Evolutionary conservation across 2,329 filamentous ascomycete species (phyloP).

Genomic region (Arthroderma sp.): DNA sequence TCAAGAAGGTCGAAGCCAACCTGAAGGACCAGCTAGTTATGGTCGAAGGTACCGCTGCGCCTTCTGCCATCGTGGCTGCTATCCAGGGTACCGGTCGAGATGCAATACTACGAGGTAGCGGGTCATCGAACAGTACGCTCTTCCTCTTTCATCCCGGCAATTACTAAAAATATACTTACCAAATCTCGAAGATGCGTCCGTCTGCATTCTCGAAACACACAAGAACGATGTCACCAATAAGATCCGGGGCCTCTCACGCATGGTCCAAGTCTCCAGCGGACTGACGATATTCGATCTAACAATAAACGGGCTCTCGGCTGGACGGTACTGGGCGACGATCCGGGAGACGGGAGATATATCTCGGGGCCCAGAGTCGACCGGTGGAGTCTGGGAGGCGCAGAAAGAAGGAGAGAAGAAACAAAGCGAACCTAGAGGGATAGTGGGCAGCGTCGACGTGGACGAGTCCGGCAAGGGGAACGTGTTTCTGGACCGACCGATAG

Average conservation of each 20-base stretch:
- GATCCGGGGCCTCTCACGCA: conserved; percentile 76
- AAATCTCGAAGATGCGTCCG: conserved; percentile 49
- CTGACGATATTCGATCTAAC: conserved; percentile 81
- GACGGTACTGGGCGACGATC: conserved; percentile 72
- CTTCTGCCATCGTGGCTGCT: conserved; percentile 75
- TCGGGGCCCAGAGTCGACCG: conserved; percentile 67
- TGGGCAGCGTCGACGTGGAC: conserved; percentile 66
- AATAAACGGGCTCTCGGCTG: conserved; percentile 66
- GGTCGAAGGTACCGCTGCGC: conserved; percentile 77
- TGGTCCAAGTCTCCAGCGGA: conserved; percentile 70
- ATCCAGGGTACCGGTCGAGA: conserved; percentile 86
- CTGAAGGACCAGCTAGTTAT: conserved; percentile 72
- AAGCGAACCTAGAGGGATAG: conserved; percentile 42
- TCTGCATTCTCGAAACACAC: conserved; percentile 90
- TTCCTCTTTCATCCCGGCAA: background rate
- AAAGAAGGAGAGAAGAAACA: conserved; percentile 30
- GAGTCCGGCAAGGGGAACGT: conserved; percentile 62
- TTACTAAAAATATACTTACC: no score
- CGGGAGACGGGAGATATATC: conserved; percentile 80
- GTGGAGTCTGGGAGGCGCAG: conserved; percentile 61
- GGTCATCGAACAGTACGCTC: conserved; percentile 60
- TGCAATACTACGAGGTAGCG: conserved; percentile 84
- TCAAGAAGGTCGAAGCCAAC: conserved; percentile 70
- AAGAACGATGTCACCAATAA: conserved; percentile 48
- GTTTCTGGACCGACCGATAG: conserved; percentile 69